phyloP scores from a whole-genome alignment of 2,329 filamentous ascomycete species.

The Fusarium paranaense region DNA sequence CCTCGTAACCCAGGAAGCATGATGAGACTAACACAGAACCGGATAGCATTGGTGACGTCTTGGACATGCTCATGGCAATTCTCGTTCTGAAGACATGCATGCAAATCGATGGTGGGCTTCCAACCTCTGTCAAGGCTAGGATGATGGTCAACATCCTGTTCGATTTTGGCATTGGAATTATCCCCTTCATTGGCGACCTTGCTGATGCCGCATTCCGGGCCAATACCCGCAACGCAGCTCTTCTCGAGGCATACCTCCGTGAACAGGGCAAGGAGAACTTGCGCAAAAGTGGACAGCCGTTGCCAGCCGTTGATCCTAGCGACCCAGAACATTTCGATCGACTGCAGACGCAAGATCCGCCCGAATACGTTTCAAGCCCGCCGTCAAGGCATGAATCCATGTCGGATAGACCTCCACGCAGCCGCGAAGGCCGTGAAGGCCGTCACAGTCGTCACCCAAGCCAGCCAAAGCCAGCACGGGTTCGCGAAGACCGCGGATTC shows the following conservation, averaged over 20 bases:
- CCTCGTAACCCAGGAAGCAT: background rate
- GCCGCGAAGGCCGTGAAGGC: constrained; percentile 25
- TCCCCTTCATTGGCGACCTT: constrained; percentile 82
- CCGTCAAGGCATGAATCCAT: constrained; percentile 42
- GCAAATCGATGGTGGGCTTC: constrained; percentile 82
- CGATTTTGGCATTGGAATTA: constrained; percentile 79
- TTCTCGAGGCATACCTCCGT: constrained; percentile 76
- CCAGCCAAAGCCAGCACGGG: constrained; percentile 45
- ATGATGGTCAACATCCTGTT: constrained; percentile 86
- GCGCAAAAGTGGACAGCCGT: constrained; percentile 57
- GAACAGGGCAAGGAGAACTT: constrained; percentile 73
- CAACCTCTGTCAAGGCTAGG: constrained; percentile 65
- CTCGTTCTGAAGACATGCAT: constrained; percentile 80
- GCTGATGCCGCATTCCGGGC: constrained; percentile 78
- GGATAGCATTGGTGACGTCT: constrained; percentile 76
- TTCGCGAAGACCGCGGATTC: constrained; percentile 43
- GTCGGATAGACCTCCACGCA: constrained; percentile 35
- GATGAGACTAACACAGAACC: constrained; percentile 29
- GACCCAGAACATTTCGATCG: constrained; percentile 65
- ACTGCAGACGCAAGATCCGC: constrained; percentile 42
- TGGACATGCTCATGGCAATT: constrained; percentile 79
- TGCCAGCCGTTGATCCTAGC: constrained; percentile 63
- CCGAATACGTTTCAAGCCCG: constrained; percentile 43
- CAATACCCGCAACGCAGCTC: constrained; percentile 80
- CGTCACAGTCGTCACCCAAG: constrained; percentile 32